These are phyloP conservation scores for Ganoderma resinaceum DNA, from an alignment of 1,284 basidiomycete species.

Conservation along the genomic window DNA sequence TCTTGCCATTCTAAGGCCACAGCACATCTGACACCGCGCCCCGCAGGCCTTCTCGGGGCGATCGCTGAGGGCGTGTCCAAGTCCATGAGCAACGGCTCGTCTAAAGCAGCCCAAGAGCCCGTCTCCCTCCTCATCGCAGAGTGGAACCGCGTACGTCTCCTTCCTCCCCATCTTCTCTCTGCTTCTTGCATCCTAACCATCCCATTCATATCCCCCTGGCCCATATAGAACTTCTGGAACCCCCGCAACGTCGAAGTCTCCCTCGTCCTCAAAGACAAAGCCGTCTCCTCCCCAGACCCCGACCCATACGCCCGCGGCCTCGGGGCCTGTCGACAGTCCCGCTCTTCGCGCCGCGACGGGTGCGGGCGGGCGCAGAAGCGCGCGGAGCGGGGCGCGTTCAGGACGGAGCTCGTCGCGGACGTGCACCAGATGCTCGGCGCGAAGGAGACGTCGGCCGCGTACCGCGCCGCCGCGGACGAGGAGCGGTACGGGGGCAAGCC, in stretches of 20 bases:
- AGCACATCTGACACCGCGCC: neutral
- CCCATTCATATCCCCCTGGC: neutral
- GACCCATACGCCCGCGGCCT: neutral
- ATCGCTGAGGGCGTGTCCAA: neutral
- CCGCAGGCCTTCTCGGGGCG: neutral
- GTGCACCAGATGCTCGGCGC: neutral
- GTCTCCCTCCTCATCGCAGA: neutral
- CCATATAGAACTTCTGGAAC: conserved; percentile 5
- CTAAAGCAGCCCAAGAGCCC: neutral
- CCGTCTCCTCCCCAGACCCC: too few species aligned
- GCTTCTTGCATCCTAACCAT: neutral
- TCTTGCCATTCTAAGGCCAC: too few species aligned
- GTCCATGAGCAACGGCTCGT: neutral
- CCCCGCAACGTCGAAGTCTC: conserved; percentile 9
- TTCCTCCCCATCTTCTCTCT: too few species aligned
- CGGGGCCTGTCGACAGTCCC: neutral
- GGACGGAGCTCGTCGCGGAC: conserved; percentile 1
- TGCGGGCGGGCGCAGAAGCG: neutral
- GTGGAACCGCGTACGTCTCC: conserved; percentile 2
- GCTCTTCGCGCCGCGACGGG: neutral
- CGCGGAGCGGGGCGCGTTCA: neutral
- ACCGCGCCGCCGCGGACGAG: conserved; percentile 2
- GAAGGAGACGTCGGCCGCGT: neutral
- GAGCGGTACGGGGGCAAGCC: neutral
- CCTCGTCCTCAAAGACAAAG: conserved; percentile 2